Evolutionary conservation across 345 rosid genomes (phyloP).

Genomic region (Aquilaria yunnanensis): DNA sequence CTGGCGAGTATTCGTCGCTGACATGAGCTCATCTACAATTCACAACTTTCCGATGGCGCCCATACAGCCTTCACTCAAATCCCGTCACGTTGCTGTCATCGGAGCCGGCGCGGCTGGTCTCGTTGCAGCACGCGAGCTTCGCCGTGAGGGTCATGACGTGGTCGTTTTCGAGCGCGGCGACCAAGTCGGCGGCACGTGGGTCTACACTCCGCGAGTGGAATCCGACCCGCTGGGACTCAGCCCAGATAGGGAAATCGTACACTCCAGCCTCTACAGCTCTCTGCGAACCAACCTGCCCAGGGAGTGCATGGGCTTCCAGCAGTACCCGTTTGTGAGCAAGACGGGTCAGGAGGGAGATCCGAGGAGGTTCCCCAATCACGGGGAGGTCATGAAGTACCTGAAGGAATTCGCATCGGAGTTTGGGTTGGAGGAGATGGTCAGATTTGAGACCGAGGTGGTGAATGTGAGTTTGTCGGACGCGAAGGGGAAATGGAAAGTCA

Average conservation of each 20-base stretch:
- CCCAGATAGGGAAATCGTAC: constrained; percentile 33
- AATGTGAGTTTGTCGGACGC: constrained; percentile 29
- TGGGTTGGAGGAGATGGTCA: constrained; percentile 48
- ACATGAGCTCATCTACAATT: neutral
- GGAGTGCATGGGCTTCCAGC: constrained; percentile 48
- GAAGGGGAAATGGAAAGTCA: constrained; percentile 49
- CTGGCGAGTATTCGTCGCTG: too few relatives aligned
- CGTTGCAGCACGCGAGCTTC: constrained; percentile 46
- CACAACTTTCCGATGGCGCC: constrained; percentile 21
- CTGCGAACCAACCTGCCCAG: constrained; percentile 58
- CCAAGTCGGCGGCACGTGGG: constrained; percentile 53
- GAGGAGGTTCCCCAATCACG: constrained; percentile 76
- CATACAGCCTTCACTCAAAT: constrained; percentile 16
- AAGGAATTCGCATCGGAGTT: constrained; percentile 57
- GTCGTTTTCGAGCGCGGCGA: constrained; percentile 39
- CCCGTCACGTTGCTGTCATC: constrained; percentile 69
- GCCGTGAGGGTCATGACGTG: constrained; percentile 44
- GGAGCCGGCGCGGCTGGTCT: constrained; percentile 75
- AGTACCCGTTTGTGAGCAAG: constrained; percentile 39
- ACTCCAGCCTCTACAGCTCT: constrained; percentile 51
- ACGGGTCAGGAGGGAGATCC: constrained; percentile 33
- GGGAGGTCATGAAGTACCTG: constrained; percentile 60
- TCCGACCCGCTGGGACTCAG: constrained; percentile 43
- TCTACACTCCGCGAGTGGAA: constrained; percentile 37
- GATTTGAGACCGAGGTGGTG: constrained; percentile 54